These are phyloP conservation scores for Metschnikowia cubensis DNA, from an alignment of 805 yeast species.

Conservation along the genomic window DNA sequence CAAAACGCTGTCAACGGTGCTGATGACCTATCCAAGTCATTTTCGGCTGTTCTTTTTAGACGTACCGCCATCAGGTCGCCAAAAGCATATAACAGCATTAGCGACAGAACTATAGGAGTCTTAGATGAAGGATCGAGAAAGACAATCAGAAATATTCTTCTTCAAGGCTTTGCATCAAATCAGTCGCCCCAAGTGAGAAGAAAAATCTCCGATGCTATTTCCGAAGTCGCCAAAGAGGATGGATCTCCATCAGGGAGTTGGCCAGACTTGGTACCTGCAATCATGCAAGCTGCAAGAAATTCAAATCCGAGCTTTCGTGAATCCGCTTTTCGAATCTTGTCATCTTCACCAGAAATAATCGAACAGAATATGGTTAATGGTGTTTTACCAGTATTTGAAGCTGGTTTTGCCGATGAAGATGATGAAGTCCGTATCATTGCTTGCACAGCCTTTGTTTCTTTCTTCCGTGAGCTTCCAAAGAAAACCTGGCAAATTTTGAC, in stretches of 20 bases:
- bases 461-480: constrained; percentile 79
- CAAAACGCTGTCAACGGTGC: constrained; percentile 67
- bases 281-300: constrained; percentile 59
- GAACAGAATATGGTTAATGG: constrained; percentile 53
- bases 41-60: constrained; percentile 79
- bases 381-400: constrained; percentile 64
- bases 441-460: constrained; percentile 87
- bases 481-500: constrained; percentile 72
- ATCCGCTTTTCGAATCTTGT: constrained; percentile 83
- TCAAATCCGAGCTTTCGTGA: constrained; percentile 71
- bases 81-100: constrained; percentile 55
- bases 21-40: constrained; percentile 55
- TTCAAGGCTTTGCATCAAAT: constrained; percentile 68
- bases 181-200: constrained; percentile 80
- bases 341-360: constrained; percentile 77
- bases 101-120: constrained; percentile 75
- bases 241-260: constrained; percentile 52
- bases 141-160: constrained; percentile 61
- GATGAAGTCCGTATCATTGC: constrained; percentile 90
- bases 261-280: constrained; percentile 74
- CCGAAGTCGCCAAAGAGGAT: constrained; percentile 79
- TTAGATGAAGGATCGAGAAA: constrained; percentile 53
- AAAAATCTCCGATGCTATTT: constrained; percentile 88
- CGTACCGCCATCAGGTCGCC: constrained; percentile 82
- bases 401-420: constrained; percentile 74